These are phyloP conservation scores for Fulvia fulva DNA, from an alignment of 2,329 filamentous ascomycete species.

Conservation along the genomic window DNA sequence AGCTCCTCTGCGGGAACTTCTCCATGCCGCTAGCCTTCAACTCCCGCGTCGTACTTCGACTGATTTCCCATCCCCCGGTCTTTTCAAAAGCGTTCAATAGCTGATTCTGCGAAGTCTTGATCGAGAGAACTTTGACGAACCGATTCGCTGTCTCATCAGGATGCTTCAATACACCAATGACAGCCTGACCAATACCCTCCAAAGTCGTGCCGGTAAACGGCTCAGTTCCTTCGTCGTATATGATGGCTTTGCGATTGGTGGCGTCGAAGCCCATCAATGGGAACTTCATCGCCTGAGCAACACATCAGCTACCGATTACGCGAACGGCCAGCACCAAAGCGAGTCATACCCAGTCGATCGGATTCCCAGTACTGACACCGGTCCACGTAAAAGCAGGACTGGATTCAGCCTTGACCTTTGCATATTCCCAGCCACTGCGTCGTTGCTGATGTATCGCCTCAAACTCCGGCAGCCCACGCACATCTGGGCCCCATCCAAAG, in stretches of 20 bases:
- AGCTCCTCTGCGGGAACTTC: neutral
- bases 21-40: constrained; percentile 7
- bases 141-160: constrained; percentile 54
- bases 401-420: constrained; percentile 24
- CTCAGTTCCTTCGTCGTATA: constrained; percentile 54
- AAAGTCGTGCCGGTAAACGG: constrained; percentile 50
- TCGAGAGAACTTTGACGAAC: constrained; percentile 54
- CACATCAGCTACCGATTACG: too few relatives aligned
- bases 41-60: neutral
- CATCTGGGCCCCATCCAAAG: constrained; percentile 33
- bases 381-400: constrained; percentile 16
- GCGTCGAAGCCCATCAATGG: constrained; percentile 58
- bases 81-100: constrained; percentile 39
- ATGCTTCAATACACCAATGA: constrained; percentile 47
- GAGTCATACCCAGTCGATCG: constrained; percentile 19
- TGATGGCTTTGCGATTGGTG: constrained; percentile 44
- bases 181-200: constrained; percentile 47
- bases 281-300: constrained; percentile 41
- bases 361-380: constrained; percentile 15
- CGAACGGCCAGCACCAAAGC: too few relatives aligned
- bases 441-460: constrained; percentile 2
- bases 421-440: constrained; percentile 19
- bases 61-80: constrained; percentile 9
- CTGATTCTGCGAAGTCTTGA: constrained; percentile 52
- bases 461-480: constrained; percentile 7